Conservation (phyloP, 2,329 filamentous ascomycete species). For the Corinectria fuckeliana region DNA sequence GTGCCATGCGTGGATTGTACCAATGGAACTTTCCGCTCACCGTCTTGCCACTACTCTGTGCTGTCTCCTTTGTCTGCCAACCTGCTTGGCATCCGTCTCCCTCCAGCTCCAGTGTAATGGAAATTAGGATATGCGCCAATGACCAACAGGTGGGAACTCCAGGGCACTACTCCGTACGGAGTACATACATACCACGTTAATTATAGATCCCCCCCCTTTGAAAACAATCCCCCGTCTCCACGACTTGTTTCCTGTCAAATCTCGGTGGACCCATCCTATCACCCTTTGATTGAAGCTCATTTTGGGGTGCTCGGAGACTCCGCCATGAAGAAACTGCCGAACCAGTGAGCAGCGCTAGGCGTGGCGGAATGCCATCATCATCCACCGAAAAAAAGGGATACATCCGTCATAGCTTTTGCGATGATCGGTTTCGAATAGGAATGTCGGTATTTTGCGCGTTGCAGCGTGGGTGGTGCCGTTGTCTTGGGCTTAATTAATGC, state of each 20-base stretch:
- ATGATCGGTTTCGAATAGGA: background rate
- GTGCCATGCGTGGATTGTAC: background rate
- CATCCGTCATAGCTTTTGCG: background rate
- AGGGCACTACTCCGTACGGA: no score
- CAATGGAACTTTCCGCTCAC: background rate
- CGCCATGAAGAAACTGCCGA: slow-evolving; percentile 1
- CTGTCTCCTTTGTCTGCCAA: no score
- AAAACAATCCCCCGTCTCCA: slow-evolving; percentile 3
- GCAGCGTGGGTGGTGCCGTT: background rate
- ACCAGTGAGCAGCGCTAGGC: background rate
- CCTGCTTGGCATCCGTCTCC: no score
- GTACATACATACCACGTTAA: no score
- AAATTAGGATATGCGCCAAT: background rate
- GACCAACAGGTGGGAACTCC: background rate
- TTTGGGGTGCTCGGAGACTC: background rate
- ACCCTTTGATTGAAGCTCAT: background rate
- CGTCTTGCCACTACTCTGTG: background rate
- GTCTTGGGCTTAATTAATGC: no score
- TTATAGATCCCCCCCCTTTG: background rate
- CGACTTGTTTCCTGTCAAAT: background rate
- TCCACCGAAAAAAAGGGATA: background rate
- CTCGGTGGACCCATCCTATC: background rate
- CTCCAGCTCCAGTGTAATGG: background rate
- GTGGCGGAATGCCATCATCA: background rate
- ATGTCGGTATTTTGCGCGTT: background rate